phyloP scores from a whole-genome alignment of 495 filamentous ascomycete species.

The Aspergillus steynii region DNA sequence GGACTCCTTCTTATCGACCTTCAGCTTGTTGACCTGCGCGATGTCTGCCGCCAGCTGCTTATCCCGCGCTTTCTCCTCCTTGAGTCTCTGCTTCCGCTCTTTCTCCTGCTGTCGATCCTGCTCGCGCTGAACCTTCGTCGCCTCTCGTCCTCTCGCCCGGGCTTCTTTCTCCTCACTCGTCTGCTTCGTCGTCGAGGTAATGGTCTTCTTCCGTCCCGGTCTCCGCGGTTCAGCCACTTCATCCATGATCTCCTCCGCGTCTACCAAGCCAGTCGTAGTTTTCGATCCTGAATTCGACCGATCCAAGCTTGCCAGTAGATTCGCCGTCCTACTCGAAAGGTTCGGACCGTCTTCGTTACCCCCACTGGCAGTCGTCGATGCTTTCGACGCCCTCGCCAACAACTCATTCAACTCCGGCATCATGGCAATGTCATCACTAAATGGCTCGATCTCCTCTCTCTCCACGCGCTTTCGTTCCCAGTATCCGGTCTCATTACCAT shows the following conservation, averaged over 20 bases:
- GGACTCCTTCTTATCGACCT: constrained; percentile 74
- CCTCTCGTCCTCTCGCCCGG: constrained; percentile 52
- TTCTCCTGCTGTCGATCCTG: constrained; percentile 46
- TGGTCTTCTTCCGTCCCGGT: constrained; percentile 12
- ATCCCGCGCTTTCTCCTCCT: constrained; percentile 60
- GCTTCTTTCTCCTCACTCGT: constrained; percentile 52
- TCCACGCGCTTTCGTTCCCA: neutral
- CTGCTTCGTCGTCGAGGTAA: constrained; percentile 31
- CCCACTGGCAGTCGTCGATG: neutral
- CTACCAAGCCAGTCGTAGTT: neutral
- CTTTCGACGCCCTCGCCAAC: constrained; percentile 4
- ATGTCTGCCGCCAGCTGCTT: constrained; percentile 69
- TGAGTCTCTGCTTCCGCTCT: constrained; percentile 48
- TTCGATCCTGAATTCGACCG: constrained; percentile 2
- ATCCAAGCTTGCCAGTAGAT: constrained; percentile 35
- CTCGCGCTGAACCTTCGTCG: constrained; percentile 47
- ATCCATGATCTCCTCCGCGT: constrained; percentile 22
- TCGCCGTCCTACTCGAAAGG: constrained; percentile 43
- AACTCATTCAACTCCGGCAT: constrained; percentile 35
- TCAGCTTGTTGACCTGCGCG: constrained; percentile 72
- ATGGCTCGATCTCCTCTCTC: constrained; percentile 39
- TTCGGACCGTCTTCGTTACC: neutral
- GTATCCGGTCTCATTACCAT: constrained; percentile 6
- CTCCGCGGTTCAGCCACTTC: constrained; percentile 25
- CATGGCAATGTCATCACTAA: constrained; percentile 34